Evolutionary conservation across 495 filamentous ascomycete species (phyloP), one percentile per base, ranked within the genome.

Genomic region (Trichodelitschia bisporula): DNA sequence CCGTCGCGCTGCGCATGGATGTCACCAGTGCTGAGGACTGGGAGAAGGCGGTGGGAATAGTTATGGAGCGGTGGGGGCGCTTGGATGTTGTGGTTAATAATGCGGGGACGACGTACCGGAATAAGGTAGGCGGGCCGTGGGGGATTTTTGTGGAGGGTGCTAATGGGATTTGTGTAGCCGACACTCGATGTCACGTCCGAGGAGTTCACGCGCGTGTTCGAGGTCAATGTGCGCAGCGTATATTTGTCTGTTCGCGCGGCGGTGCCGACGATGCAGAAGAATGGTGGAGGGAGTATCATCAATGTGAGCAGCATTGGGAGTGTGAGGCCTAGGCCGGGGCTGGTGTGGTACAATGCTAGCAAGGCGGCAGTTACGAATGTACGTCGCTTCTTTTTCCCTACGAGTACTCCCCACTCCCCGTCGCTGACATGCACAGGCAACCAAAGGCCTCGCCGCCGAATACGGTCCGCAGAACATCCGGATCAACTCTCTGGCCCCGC

Each of bases 271-370:
- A 50, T 69, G 17, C 46, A 69, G 17, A 54, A 62, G 33, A 59
- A 64, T 35, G 58, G 61, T 10, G 63, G 66, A 4, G 69, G 68
- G 0, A 57, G 48, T 4, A 61, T 76, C 32, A 67, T 77, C 36
- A 72, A 75, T 43, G 65, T 74, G 21, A 65, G 69, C 1, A 67
- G 61, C 4, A 69, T 69, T 18, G 69, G 67, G 3, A 64, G 64
- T 5, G 59, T 56, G 15, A 54, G 69, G 31, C 69, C 69, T 2
- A 55, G 69, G n/a, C 66, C 68, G 3, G 64, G 66, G 2, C 49
- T 76, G 33, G 67, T 72, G 8, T 73, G 67, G 67, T 76, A 76
- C 40, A 76, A 73, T 41, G 62, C 66, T 2, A 64, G 61, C 19
- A 76, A 76, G 44, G 67, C 61, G 2, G 68, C 70, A 15, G 64